A percentile compares a stretch with the other conserved stretches of the same genome.
Evolutionary conservation across 2,329 filamentous ascomycete species (phyloP).

Genomic region (Aspergillus intermedius): DNA sequence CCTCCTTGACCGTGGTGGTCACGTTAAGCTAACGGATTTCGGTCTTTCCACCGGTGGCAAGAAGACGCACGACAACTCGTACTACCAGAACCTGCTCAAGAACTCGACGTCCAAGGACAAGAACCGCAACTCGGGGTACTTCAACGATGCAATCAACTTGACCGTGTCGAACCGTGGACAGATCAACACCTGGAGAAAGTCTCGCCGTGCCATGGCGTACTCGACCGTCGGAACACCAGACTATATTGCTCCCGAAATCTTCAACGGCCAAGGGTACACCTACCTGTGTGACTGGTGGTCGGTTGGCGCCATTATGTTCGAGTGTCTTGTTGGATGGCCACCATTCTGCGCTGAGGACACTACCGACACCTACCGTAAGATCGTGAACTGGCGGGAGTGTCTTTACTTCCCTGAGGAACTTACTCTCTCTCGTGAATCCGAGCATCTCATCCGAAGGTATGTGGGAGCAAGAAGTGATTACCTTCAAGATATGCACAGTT

Average conservation of each 20-base stretch:
- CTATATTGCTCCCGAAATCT: constrained; percentile 98
- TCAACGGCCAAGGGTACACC: constrained; percentile 91
- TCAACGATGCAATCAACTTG: constrained; percentile 89
- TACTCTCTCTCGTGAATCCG: constrained; percentile 77
- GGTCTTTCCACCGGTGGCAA: constrained; percentile 97
- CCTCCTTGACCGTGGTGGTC: constrained; percentile 84
- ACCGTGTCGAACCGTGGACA: constrained; percentile 96
- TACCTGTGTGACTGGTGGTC: constrained; percentile 99
- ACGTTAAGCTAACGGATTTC: constrained; percentile 98
- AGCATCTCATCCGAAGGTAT: constrained; percentile 86
- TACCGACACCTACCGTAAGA: constrained; percentile 97
- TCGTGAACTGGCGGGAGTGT: constrained; percentile 95
- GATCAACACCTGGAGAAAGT: constrained; percentile 98
- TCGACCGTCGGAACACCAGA: constrained; percentile 97
- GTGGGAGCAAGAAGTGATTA: constrained; percentile 18
- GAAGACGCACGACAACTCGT: constrained; percentile 94
- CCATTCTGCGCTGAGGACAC: constrained; percentile 98
- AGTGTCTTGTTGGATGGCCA: constrained; percentile 96
- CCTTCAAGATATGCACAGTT: constrained; percentile 4
- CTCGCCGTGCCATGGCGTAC: constrained; percentile 90
- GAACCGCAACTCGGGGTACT: constrained; percentile 87
- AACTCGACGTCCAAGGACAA: constrained; percentile 63
- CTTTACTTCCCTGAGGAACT: constrained; percentile 96
- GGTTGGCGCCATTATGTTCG: constrained; percentile 98
- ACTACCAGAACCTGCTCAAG: constrained; percentile 93